Conservation (phyloP, 2,329 filamentous ascomycete species). For the Akanthomyces lecanii region DNA sequence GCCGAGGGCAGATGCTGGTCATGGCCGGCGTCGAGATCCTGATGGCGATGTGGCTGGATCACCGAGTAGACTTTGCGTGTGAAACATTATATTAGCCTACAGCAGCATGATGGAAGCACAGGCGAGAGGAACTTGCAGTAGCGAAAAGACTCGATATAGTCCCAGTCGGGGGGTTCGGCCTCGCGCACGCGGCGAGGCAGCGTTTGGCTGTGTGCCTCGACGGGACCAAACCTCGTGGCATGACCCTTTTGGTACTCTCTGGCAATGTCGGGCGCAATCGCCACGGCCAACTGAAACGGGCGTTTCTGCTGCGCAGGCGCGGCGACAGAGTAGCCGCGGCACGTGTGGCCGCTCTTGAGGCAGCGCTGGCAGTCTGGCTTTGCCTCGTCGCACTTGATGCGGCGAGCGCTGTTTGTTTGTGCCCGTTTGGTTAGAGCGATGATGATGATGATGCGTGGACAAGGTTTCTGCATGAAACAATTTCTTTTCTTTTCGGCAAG, state of each 20-base stretch:
- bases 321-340: background rate
- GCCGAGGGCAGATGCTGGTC: background rate
- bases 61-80: background rate
- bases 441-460: background rate
- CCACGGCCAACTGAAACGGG: background rate
- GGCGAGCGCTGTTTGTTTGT: background rate
- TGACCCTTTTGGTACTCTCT: background rate
- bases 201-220: background rate
- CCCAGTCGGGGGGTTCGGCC: background rate
- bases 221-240: background rate
- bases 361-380: slow-evolving; percentile 4
- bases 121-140: background rate
- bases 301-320: background rate
- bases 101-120: background rate
- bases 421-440: background rate
- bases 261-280: background rate
- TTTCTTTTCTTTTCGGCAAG: background rate
- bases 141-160: background rate
- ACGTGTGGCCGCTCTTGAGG: background rate
- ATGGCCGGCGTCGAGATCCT: background rate
- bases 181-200: background rate
- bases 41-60: background rate
- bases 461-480: background rate
- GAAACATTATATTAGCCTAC: background rate
- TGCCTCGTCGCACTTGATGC: slow-evolving; percentile 9